Evolutionary conservation across 129 eudicot genomes (phyloP).

Genomic region (Flaveria brownii): DNA sequence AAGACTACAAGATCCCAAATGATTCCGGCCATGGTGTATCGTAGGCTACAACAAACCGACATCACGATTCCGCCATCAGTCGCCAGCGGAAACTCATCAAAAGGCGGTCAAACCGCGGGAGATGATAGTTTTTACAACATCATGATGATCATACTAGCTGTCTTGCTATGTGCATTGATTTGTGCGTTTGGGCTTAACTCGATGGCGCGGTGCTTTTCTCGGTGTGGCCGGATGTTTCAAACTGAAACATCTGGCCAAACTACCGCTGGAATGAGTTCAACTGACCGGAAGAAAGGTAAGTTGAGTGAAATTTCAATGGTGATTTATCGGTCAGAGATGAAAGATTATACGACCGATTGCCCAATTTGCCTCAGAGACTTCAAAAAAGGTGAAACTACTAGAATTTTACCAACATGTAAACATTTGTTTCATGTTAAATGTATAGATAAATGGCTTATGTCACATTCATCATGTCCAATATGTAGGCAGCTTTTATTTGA

Average conservation of each 20-base stretch:
- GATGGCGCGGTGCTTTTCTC: constrained; percentile 50
- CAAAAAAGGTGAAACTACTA: constrained; percentile 56
- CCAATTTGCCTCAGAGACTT: constrained; percentile 77
- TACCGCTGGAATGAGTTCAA: constrained; percentile 16
- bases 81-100: constrained; percentile 21
- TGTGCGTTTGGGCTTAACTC: constrained; percentile 76
- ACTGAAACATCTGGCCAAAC: constrained; percentile 26
- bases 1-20: background rate
- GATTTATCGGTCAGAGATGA: constrained; percentile 42
- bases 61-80: constrained; percentile 22
- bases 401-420: constrained; percentile 65
- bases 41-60: constrained; percentile 46
- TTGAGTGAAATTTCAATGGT: constrained; percentile 61
- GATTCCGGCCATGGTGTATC: constrained; percentile 21
- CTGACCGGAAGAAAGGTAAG: constrained; percentile 42
- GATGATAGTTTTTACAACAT: constrained; percentile 57
- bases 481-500: constrained; percentile 58
- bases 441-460: constrained; percentile 68
- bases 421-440: constrained; percentile 82
- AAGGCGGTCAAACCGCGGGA: constrained; percentile 20
- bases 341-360: constrained; percentile 57
- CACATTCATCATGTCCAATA: constrained; percentile 72
- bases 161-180: constrained; percentile 64
- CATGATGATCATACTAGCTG: constrained; percentile 75
- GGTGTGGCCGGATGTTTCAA: constrained; percentile 38